Conservation (phyloP, 75 land plant species). For the Larix kaempferi region DNA sequence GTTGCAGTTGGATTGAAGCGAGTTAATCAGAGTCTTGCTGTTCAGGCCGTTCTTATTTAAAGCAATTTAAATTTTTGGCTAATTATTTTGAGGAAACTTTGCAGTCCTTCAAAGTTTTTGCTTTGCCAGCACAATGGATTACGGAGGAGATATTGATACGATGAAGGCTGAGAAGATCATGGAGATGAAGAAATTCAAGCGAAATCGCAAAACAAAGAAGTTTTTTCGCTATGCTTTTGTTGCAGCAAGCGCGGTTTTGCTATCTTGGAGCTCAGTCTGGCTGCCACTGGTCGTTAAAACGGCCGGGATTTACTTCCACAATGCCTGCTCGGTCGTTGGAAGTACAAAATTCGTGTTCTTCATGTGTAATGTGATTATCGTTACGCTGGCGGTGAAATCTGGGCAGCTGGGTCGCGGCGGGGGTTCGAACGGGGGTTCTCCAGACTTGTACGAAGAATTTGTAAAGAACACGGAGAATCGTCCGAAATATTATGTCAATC, state of each 20-base stretch:
- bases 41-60: too few species aligned
- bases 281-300: background rate
- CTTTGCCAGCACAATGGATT: background rate
- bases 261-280: constrained; percentile 7
- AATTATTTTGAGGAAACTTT: too few species aligned
- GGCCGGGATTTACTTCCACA: background rate
- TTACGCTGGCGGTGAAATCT: constrained; percentile 2
- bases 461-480: background rate
- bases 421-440: background rate
- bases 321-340: background rate
- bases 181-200: constrained; percentile 8
- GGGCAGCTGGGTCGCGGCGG: constrained; percentile 1
- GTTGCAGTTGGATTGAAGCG: too few species aligned
- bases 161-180: background rate
- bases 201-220: background rate
- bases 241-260: background rate
- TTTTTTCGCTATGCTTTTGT: background rate
- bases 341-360: background rate
- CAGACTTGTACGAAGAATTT: background rate
- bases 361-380: background rate
- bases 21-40: too few species aligned
- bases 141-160: background rate
- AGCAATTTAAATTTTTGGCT: too few species aligned
- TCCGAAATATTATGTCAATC: background rate
- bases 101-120: too few species aligned